phyloP scores from a whole-genome alignment of 306 rosid species.

The Prunus campanulata region DNA sequence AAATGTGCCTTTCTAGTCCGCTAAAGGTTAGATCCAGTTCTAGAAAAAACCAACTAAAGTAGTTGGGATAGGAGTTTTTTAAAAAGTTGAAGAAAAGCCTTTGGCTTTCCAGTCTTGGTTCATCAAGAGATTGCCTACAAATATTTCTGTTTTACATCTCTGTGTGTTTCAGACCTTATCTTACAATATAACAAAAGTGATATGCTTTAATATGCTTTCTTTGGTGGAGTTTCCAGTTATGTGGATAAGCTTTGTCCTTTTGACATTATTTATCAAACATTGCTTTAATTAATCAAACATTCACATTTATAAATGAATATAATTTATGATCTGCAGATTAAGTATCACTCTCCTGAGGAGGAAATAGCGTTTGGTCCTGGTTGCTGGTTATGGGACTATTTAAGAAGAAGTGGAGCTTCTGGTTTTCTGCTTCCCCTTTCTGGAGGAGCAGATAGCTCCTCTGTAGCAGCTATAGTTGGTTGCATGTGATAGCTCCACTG shows the following conservation, averaged over 20 bases:
- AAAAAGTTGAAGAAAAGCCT: not conserved
- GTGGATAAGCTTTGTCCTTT: not conserved
- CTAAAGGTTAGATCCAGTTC: conserved; percentile 57
- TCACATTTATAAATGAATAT: conserved; percentile 25
- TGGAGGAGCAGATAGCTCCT: conserved; percentile 98
- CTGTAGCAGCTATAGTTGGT: conserved; percentile 96
- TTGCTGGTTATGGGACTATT: conserved; percentile 99
- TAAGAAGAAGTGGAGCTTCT: conserved; percentile 97
- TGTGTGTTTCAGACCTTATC: not conserved
- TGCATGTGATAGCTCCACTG: conserved; percentile 99
- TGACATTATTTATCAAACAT: not conserved
- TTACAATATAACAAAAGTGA: not conserved
- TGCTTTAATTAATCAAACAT: not conserved
- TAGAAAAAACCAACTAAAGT: conserved; percentile 19
- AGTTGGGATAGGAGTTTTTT: not conserved
- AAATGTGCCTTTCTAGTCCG: conserved; percentile 62
- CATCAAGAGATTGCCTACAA: conserved; percentile 11
- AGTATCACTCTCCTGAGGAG: conserved; percentile 86
- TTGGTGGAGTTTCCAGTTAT: not conserved
- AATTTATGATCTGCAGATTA: conserved; percentile 51
- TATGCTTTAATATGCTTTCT: not conserved
- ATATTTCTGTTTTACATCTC: not conserved
- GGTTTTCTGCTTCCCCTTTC: conserved; percentile 98
- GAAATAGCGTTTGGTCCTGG: conserved; percentile 98
- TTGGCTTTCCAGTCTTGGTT: not conserved